Evolutionary conservation across 148 eudicot genomes (phyloP), one percentile per base, ranked within the genome.

Genomic region (Selenicereus undatus): DNA sequence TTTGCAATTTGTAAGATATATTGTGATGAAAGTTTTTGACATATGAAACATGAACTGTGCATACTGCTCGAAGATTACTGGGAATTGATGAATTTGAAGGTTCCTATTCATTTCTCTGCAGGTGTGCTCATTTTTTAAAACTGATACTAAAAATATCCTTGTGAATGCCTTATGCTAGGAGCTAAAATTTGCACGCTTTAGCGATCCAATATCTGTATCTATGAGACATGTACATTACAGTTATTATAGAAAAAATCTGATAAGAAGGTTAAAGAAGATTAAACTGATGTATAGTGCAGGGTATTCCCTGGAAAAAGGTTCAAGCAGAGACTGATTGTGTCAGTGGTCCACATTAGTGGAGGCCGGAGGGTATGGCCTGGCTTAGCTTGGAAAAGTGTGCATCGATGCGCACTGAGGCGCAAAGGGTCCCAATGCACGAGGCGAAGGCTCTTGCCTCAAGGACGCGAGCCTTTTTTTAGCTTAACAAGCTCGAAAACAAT

Each of bases 81-180:
- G 99, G 94, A 92, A 90, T 87, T 92, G 78, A 94, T 90, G 98
- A 92, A 92, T 88, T 83, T 97, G 30, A 85, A 90, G 84, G 94
- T 91, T 84, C 98, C 99, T 39, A 92, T 97, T 78, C 94, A 97
- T 86, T 92, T 94, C 86, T 94, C 99, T 54, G 89, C 97, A 89
- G 99, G 99, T 96, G 69, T 22, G 68, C 45, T 82, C 66, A 43
- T 81, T 14, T 78, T 26, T 69, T 39, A 42, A 17, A 3, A 52
- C 27, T 66, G 5, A 13, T n/a, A 22, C 65, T 17, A 12, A 56
- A 50, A 24, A 4, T 65, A 27, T 11, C 51, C 8, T 13, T 45
- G 30, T 58, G 60, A 27, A 13, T 11, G 27, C 30, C 9, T 9
- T 0, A 65, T 81, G 78, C 58, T 20, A 18, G 45, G 69, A 80